These are phyloP conservation scores for Davidsoniella eucalypti DNA, from an alignment of 2,329 filamentous ascomycete species.

Conservation along the genomic window DNA sequence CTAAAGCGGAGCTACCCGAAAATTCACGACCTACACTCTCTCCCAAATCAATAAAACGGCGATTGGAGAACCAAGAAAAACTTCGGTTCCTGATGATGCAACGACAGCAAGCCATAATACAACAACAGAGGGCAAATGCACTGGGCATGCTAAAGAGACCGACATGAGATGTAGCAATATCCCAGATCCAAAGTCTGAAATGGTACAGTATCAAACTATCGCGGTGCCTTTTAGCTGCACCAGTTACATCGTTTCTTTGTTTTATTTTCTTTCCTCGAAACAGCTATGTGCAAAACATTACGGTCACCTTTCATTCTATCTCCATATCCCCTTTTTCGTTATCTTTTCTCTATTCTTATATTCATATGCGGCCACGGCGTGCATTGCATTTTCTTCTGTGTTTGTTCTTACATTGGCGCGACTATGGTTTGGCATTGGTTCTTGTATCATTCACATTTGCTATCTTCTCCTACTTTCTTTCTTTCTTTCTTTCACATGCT, in stretches of 20 bases:
- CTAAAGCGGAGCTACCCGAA: too few relatives aligned
- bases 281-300: background rate
- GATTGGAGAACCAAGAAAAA: too few relatives aligned
- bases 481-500: background rate
- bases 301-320: background rate
- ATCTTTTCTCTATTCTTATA: background rate
- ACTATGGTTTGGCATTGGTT: slow-evolving; percentile 4
- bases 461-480: background rate
- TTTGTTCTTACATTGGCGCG: slow-evolving; percentile 2
- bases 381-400: slow-evolving; percentile 1
- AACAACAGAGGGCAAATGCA: too few relatives aligned
- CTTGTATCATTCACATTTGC: slow-evolving; percentile 18
- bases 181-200: too few relatives aligned
- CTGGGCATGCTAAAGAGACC: too few relatives aligned
- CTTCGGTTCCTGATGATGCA: too few relatives aligned
- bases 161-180: too few relatives aligned
- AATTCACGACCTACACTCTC: too few relatives aligned
- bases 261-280: background rate
- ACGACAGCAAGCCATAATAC: too few relatives aligned
- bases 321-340: slow-evolving; percentile 1
- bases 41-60: too few relatives aligned
- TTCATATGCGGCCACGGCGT: too few relatives aligned
- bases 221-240: background rate
- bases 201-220: background rate
- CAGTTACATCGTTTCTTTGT: too few relatives aligned